A percentile compares a stretch with the other conserved stretches of the same genome.
Conservation (phyloP, 495 filamentous ascomycete genomes). For the Trichoderma gamsii region DNA sequence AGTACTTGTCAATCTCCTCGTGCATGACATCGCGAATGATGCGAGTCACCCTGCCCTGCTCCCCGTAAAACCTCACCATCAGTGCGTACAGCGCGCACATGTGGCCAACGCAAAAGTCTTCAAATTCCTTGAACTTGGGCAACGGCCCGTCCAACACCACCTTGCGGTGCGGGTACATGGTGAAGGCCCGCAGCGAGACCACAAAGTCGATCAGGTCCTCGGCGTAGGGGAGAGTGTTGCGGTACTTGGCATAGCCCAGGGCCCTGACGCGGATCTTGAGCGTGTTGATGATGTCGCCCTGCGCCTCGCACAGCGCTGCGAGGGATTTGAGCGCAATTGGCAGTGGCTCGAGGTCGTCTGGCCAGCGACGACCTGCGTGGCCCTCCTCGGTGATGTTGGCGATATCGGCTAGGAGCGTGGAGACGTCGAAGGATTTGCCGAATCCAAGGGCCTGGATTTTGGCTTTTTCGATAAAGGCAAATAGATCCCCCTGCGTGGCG, state of each 20-base stretch:
- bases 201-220: constrained; percentile 1
- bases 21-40: not conserved
- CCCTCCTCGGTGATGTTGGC: not conserved
- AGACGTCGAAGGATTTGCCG: not conserved
- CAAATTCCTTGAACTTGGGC: not conserved
- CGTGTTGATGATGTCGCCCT: not conserved
- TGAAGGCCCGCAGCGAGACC: not conserved
- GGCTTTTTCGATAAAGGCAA: not conserved
- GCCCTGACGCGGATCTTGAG: not conserved
- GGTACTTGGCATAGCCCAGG: not conserved
- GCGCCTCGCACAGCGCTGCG: not conserved
- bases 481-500: not conserved
- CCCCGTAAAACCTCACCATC: not conserved
- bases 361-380: not conserved
- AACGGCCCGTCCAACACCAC: not conserved
- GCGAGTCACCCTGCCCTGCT: not conserved
- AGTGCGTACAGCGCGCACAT: not conserved
- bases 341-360: not conserved
- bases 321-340: not conserved
- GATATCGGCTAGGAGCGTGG: not conserved
- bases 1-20: not conserved
- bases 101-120: not conserved
- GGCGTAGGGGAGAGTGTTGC: not conserved
- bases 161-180: not conserved
- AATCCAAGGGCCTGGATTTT: not conserved